Evolutionary conservation across 2,329 filamentous ascomycete genomes (phyloP), one percentile per base, ranked within the genome.

Genomic region (Hirsutella minnesotensis): DNA sequence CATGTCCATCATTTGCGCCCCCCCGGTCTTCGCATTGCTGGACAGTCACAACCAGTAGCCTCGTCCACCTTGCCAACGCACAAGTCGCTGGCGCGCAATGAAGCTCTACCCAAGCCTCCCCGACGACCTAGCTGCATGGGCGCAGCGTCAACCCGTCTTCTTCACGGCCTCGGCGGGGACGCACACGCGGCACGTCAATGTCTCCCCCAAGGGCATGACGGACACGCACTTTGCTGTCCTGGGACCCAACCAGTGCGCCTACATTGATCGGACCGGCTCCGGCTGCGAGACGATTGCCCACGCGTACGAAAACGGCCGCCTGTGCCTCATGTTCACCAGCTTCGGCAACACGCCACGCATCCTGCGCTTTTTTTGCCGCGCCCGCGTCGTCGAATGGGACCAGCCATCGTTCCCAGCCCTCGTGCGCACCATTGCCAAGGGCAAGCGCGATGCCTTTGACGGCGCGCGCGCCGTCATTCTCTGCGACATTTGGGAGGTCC

Each of bases 281-380:
- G 84, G 84, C 20, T 79, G 72, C 54, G 85, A 90, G 64, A 89
- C 84, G 3, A 81, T 89, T 46, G 70, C 77, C 4, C 84, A 89
- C 54, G 61, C 86, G 10, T 80, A 86, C 56, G 84, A 90, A 55
- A 89, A 89, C 53, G 81, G 79, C 24, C 74, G 85, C 15, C 72
- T 84, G 16, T 86, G 82, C 5, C 63, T 89, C 54, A 79, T 87
- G 71, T 86, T 88, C 62, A 81, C 74, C 57, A 79, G 75, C 19
- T 84, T 83, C 48, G 75, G 72, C 1, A 50, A 64, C 4, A 55
- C 64, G 0, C 79, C 81, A 15, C 67, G 77, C 43, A 84, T 85
- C 53, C 56, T 83, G 57, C 66, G 81, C 5, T 66, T 83, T 40
- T 83, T 81, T 56, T 82, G 79, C 56, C 67, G 54, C 9, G 74